These are phyloP conservation scores for Chaetomidium leptoderma DNA, from an alignment of 495 filamentous ascomycete genomes.

Conservation along the genomic window DNA sequence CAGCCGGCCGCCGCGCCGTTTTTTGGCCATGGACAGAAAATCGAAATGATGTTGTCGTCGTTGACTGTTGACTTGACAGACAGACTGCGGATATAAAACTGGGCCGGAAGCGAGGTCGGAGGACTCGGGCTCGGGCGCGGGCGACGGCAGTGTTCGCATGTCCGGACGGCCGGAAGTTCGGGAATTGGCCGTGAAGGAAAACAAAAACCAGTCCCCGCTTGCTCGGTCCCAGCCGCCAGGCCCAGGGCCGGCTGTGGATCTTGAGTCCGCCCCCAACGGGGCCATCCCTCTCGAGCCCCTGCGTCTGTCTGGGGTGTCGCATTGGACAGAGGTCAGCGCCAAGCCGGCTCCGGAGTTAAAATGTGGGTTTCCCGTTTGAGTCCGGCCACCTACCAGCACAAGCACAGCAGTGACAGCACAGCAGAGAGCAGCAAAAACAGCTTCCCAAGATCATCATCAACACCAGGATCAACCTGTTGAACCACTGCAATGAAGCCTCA, in stretches of 20 bases:
- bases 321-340: constrained; percentile 7
- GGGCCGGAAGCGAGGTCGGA: constrained; percentile 4
- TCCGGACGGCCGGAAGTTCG: constrained; percentile 11
- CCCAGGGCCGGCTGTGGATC: constrained; percentile 13
- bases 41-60: not conserved
- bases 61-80: too few relatives aligned
- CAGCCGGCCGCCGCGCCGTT: constrained; percentile 19
- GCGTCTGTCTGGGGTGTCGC: not conserved
- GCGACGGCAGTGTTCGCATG: constrained; percentile 2
- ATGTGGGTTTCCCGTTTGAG: constrained; percentile 4
- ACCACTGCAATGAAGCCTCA: too few relatives aligned
- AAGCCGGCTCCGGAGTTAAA: constrained; percentile 18
- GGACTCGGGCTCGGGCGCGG: constrained; percentile 11
- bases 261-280: too few relatives aligned
- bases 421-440: too few relatives aligned
- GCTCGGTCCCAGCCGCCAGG: constrained; percentile 20
- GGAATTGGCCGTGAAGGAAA: constrained; percentile 19
- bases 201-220: not conserved
- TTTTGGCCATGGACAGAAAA: constrained; percentile 15
- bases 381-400: not conserved
- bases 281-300: too few relatives aligned
- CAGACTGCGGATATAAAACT: not conserved
- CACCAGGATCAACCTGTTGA: too few relatives aligned
- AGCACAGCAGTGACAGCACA: not conserved
- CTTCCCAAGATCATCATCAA: too few relatives aligned